Percentiles rank a stretch among this genome's conserved stretches.
Conservation (phyloP, 257 asterid species). For the Linaria vulgaris region DNA sequence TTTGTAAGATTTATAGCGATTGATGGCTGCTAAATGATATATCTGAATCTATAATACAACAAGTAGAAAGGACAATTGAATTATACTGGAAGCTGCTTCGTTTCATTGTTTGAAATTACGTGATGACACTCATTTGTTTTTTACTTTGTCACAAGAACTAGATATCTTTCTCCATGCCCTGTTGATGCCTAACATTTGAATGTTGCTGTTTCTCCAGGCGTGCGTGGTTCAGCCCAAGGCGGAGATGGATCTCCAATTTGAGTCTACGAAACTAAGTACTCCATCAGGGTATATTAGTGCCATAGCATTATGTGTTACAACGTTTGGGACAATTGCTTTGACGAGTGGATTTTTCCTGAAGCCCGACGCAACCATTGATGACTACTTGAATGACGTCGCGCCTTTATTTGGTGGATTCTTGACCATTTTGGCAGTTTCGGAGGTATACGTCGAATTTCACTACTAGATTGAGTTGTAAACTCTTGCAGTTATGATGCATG, state of each 20-base stretch:
- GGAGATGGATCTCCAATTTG: constrained; percentile 88
- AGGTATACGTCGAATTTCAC: constrained; percentile 46
- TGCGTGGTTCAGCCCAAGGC: constrained; percentile 92
- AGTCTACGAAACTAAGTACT: constrained; percentile 60
- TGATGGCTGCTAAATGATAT: constrained; percentile 1
- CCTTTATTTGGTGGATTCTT: constrained; percentile 94
- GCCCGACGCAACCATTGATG: constrained; percentile 77
- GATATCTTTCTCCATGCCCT: not conserved
- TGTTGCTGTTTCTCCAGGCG: constrained; percentile 46
- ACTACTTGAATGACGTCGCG: constrained; percentile 57
- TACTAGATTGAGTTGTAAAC: not conserved
- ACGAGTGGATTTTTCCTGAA: constrained; percentile 84
- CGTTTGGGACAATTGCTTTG: constrained; percentile 83
- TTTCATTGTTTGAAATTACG: constrained; percentile 3
- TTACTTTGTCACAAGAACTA: not conserved
- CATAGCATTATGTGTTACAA: constrained; percentile 59
- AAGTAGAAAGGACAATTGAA: not conserved
- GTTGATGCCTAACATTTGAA: constrained; percentile 7
- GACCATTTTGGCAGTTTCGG: constrained; percentile 82
- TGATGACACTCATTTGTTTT: constrained; percentile 17
- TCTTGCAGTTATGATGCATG: not conserved
- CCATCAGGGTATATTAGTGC: constrained; percentile 83
- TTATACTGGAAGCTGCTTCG: not conserved
- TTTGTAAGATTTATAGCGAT: not conserved
- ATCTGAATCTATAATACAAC: not conserved